phyloP scores from a whole-genome alignment of 495 filamentous ascomycete species.

The Neurospora intermedia region DNA sequence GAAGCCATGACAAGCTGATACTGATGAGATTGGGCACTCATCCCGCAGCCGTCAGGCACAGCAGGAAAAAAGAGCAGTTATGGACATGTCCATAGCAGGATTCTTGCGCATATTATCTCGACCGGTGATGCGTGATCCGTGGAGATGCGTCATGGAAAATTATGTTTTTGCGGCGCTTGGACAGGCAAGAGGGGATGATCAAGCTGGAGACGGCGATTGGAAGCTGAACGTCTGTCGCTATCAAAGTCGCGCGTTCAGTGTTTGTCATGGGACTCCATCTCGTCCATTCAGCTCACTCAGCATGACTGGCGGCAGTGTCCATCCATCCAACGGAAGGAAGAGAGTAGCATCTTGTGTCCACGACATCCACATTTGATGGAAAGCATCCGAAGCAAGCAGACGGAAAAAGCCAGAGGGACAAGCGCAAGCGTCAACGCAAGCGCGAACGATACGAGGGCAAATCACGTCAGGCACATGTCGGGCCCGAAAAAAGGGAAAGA shows the following conservation, averaged over 20 bases:
- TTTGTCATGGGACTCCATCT: background rate
- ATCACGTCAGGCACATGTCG: constrained; percentile 17
- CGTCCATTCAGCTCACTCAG: background rate
- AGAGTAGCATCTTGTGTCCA: background rate
- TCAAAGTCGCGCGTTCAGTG: background rate
- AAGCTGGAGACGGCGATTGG: constrained; percentile 2
- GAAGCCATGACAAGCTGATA: background rate
- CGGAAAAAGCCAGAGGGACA: background rate
- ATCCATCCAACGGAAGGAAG: background rate
- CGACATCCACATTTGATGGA: background rate
- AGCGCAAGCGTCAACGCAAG: background rate
- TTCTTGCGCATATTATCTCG: background rate
- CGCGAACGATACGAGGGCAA: background rate
- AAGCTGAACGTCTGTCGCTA: background rate
- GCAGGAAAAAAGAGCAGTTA: background rate
- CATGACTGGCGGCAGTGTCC: background rate
- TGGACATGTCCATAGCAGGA: background rate
- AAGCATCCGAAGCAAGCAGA: background rate
- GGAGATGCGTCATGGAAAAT: background rate
- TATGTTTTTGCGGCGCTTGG: background rate
- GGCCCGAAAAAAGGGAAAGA: background rate
- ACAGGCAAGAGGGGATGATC: background rate
- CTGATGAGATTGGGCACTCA: background rate
- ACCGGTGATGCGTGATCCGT: background rate
- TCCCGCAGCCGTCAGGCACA: background rate